These are phyloP conservation scores for Dalbergia cochinchinensis DNA, from an alignment of 306 rosid genomes.

Conservation along the genomic window DNA sequence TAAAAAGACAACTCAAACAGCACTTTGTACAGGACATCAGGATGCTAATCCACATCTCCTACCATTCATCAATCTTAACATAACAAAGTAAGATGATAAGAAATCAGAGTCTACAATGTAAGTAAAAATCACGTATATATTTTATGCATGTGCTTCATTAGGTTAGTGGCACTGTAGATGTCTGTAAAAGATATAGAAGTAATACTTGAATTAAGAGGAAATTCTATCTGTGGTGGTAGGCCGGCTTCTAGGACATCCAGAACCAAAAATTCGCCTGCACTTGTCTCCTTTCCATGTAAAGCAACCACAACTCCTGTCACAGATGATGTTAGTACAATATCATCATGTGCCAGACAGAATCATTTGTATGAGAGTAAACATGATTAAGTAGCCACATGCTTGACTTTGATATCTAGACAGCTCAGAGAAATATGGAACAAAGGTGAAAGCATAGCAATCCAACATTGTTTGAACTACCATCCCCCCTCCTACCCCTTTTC, in stretches of 20 bases:
- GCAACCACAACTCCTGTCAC: conserved; percentile 78
- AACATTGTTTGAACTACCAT: conserved; percentile 2
- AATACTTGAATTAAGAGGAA: conserved; percentile 75
- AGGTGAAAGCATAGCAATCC: conserved; percentile 31
- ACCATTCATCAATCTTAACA: not conserved
- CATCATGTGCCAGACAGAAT: conserved; percentile 30
- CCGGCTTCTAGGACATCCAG: conserved; percentile 89
- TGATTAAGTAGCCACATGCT: conserved; percentile 17
- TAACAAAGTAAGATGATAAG: not conserved
- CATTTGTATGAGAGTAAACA: conserved; percentile 22
- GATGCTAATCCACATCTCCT: conserved; percentile 35
- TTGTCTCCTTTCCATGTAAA: conserved; percentile 79
- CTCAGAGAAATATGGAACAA: conserved; percentile 38
- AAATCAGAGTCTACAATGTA: conserved; percentile 28
- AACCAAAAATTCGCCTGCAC: conserved; percentile 80
- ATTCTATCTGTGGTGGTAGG: conserved; percentile 87
- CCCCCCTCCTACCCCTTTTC: not conserved
- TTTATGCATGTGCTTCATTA: conserved; percentile 13
- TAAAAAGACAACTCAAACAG: conserved; percentile 27
- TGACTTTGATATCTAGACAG: conserved; percentile 34
- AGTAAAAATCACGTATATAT: conserved; percentile 18
- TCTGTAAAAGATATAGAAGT: conserved; percentile 38
- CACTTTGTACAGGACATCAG: conserved; percentile 29
- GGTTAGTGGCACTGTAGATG: conserved; percentile 37
- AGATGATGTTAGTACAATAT: conserved; percentile 45